Conservation (phyloP, 2,329 filamentous ascomycete species). For the Colletotrichum sp. region DNA sequence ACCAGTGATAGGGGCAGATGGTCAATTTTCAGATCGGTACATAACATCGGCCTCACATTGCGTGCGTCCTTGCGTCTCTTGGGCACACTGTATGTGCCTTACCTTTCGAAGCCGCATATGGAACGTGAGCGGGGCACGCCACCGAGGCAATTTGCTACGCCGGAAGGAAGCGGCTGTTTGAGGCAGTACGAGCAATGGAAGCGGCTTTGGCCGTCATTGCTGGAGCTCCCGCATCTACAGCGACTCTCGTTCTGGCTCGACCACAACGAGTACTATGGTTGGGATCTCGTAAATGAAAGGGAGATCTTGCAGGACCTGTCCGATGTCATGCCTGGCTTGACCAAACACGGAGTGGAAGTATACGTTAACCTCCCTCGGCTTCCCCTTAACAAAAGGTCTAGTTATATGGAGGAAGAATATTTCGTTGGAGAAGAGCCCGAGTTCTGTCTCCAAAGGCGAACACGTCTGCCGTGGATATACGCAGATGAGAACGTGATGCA, state of each 20-base stretch:
- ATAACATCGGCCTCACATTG: neutral
- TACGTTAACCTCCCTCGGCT: neutral
- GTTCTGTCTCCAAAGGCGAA: neutral
- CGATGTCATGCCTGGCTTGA: neutral
- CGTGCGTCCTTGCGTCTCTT: neutral
- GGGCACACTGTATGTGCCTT: neutral
- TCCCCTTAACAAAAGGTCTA: neutral
- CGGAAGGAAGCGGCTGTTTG: neutral
- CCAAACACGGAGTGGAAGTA: neutral
- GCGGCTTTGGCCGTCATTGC: neutral
- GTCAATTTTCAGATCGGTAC: neutral
- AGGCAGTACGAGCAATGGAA: neutral
- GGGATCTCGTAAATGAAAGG: neutral
- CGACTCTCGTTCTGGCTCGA: neutral
- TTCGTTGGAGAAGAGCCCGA: neutral
- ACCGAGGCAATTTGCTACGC: neutral
- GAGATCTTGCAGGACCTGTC: neutral
- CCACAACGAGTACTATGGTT: fast-evolving
- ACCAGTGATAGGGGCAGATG: neutral
- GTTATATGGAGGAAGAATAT: neutral
- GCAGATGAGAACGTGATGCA: neutral
- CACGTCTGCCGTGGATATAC: neutral
- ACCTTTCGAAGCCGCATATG: neutral
- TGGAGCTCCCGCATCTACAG: neutral
- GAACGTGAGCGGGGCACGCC: neutral